A percentile compares a stretch with the other conserved stretches of the same genome.
These are phyloP conservation scores for Epichloe uncinata DNA, from an alignment of 2,329 filamentous ascomycete genomes.

Conservation along the genomic window DNA sequence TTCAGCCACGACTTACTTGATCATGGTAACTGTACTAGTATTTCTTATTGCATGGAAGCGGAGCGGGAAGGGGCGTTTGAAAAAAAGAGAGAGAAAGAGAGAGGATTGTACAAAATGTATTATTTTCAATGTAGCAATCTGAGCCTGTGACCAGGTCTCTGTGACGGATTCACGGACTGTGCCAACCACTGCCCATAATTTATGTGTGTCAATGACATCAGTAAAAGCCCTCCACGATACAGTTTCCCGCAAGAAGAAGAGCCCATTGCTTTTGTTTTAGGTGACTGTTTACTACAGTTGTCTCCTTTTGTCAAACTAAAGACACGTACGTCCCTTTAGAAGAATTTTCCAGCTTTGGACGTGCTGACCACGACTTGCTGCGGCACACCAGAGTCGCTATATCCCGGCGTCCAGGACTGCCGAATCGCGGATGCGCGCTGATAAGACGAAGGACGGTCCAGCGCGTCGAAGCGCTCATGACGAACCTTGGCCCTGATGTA, in stretches of 20 bases:
- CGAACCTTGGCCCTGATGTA: conserved; percentile 41
- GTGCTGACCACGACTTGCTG: conserved; percentile 17
- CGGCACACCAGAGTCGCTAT: conserved; percentile 7
- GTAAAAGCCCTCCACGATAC: too few relatives aligned
- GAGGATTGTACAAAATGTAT: neutral
- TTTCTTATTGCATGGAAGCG: neutral
- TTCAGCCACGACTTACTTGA: neutral
- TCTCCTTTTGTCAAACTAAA: too few relatives aligned
- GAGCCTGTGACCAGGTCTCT: neutral
- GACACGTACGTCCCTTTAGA: conserved; percentile 20
- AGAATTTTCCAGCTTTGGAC: conserved; percentile 39
- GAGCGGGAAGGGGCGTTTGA: neutral
- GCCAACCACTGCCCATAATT: too few relatives aligned
- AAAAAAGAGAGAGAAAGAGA: neutral
- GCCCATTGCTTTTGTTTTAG: too few relatives aligned
- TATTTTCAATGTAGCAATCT: neutral
- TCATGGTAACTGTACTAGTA: neutral
- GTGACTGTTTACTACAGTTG: too few relatives aligned
- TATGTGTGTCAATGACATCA: too few relatives aligned
- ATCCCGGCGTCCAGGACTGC: neutral
- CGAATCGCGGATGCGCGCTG: too few relatives aligned
- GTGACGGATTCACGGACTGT: neutral
- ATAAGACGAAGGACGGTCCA: conserved; percentile 33
- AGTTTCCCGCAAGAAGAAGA: too few relatives aligned
- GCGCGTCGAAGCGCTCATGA: conserved; percentile 51